Conservation (phyloP, 2,329 filamentous ascomycete species). For the Fusarium foetens region DNA sequence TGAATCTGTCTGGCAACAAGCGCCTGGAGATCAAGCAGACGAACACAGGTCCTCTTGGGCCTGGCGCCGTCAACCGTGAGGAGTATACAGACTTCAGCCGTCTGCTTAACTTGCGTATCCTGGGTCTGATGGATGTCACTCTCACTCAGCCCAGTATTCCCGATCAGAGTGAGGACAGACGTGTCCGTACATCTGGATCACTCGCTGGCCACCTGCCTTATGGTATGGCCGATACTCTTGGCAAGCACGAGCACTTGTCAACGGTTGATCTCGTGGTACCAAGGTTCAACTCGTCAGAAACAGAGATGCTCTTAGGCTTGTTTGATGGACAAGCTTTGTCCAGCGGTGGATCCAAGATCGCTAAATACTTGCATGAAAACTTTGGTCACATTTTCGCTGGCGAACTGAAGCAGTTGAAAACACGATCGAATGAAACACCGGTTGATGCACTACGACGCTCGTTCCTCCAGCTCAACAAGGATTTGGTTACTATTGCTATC, state of each 20-base stretch:
- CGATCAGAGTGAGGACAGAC: slow-evolving; percentile 92
- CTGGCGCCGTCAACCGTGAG: slow-evolving; percentile 67
- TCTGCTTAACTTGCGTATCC: slow-evolving; percentile 81
- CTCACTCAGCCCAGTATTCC: slow-evolving; percentile 92
- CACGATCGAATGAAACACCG: slow-evolving; percentile 76
- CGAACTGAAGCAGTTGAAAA: slow-evolving; percentile 80
- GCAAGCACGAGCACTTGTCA: slow-evolving; percentile 92
- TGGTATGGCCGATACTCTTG: slow-evolving; percentile 96
- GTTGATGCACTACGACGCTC: slow-evolving; percentile 85
- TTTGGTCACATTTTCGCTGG: slow-evolving; percentile 86
- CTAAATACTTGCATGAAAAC: slow-evolving; percentile 96
- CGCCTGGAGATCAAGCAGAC: slow-evolving; percentile 87
- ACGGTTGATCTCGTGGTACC: slow-evolving; percentile 96
- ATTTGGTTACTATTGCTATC: slow-evolving; percentile 85
- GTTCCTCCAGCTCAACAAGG: slow-evolving; percentile 92
- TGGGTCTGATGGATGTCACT: slow-evolving; percentile 98
- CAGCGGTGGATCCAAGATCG: slow-evolving; percentile 91
- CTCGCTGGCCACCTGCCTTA: slow-evolving; percentile 90
- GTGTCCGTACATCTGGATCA: slow-evolving; percentile 97
- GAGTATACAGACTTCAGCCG: slow-evolving; percentile 88
- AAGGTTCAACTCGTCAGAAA: slow-evolving; percentile 87
- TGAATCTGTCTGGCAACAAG: slow-evolving; percentile 97
- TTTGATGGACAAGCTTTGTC: slow-evolving; percentile 95
- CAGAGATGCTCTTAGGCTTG: slow-evolving; percentile 90
- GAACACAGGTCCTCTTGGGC: slow-evolving; percentile 57